phyloP scores from a whole-genome alignment of 2,329 filamentous ascomycete genomes.

The Aureobasidium namibiae region DNA sequence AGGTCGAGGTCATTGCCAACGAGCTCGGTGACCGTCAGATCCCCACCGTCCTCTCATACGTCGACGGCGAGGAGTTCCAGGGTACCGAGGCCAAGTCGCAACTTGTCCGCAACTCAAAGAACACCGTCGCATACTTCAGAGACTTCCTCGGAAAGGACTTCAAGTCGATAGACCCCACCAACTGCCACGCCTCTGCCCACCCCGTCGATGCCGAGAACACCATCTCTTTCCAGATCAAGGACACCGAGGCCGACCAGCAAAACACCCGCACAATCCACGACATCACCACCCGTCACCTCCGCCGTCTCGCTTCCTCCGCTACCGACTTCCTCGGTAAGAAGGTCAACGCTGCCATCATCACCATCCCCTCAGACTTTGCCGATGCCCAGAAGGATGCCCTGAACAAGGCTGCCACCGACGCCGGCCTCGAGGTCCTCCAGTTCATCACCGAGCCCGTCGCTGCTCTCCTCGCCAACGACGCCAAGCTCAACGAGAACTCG shows the following conservation, averaged over 20 bases:
- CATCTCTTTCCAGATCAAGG: slow-evolving; percentile 76
- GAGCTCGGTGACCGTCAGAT: slow-evolving; percentile 99
- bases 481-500: slow-evolving; percentile 60
- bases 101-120: slow-evolving; percentile 82
- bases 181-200: slow-evolving; percentile 88
- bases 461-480: slow-evolving; percentile 84
- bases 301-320: slow-evolving; percentile 71
- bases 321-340: slow-evolving; percentile 87
- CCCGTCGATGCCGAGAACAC: slow-evolving; percentile 64
- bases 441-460: slow-evolving; percentile 87
- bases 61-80: slow-evolving; percentile 93
- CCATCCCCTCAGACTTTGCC: slow-evolving; percentile 86
- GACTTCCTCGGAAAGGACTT: slow-evolving; percentile 94
- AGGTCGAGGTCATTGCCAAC: slow-evolving; percentile 96
- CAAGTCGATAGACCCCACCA: slow-evolving; percentile 92
- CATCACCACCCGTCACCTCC: slow-evolving; percentile 74
- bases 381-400: slow-evolving; percentile 81
- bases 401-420: slow-evolving; percentile 65
- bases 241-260: slow-evolving; percentile 43
- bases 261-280: slow-evolving; percentile 72
- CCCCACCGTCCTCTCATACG: slow-evolving; percentile 86
- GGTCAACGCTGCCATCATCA: slow-evolving; percentile 90
- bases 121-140: slow-evolving; percentile 92
- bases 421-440: slow-evolving; percentile 83
- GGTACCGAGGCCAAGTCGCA: slow-evolving; percentile 92